Percentiles rank a stretch among this genome's conserved stretches.
Evolutionary conservation across 148 eudicot species (phyloP).

Genomic region (Camellia japonica): DNA sequence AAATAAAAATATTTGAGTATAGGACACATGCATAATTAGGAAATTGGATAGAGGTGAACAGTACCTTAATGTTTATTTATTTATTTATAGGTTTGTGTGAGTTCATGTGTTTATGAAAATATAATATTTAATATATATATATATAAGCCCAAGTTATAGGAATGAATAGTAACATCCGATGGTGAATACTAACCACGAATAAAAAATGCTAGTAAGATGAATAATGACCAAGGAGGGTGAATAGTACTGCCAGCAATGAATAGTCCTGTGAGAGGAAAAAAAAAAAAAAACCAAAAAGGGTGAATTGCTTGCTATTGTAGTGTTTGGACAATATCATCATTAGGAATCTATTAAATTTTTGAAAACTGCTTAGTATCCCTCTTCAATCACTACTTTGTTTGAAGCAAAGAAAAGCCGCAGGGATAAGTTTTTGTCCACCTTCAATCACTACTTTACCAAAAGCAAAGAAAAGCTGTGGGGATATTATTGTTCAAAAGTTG

Average conservation of each 20-base stretch:
- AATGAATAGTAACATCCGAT: not conserved
- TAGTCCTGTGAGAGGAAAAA: not conserved
- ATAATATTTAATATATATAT: too few species aligned
- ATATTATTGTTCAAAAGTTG: too few species aligned
- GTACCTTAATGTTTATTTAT: not conserved
- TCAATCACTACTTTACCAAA: not conserved
- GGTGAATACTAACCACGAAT: not conserved
- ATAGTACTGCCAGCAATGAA: not conserved
- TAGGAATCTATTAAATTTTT: too few species aligned
- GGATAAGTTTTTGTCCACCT: not conserved
- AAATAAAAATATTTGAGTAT: not conserved
- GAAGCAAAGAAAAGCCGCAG: too few species aligned
- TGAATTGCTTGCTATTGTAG: not conserved
- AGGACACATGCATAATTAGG: too few species aligned
- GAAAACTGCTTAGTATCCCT: too few species aligned
- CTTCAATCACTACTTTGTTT: too few species aligned
- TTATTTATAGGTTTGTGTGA: too few species aligned
- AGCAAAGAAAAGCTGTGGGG: too few species aligned
- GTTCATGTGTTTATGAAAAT: not conserved
- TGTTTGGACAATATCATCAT: too few species aligned
- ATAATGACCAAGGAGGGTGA: not conserved
- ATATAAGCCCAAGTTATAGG: not conserved
- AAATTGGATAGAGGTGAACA: not conserved
- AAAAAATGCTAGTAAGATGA: not conserved
- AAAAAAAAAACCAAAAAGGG: not conserved